Conservation (phyloP, 805 yeast genomes). For the Monosporozyma servazzii region DNA sequence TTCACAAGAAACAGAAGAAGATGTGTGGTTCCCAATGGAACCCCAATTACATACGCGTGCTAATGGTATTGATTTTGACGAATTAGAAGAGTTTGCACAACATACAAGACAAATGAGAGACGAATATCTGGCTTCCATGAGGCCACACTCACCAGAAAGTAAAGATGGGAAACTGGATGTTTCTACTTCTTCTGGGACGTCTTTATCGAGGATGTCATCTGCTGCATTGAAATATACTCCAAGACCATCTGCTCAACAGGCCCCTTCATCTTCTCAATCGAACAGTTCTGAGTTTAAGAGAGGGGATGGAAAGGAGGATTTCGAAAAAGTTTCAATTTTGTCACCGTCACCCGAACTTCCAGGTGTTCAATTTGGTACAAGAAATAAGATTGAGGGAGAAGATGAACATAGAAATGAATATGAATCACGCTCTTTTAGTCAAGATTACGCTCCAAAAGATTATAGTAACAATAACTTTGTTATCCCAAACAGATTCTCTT, state of each 20-base stretch:
- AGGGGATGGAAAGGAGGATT: neutral
- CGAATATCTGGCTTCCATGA: constrained; percentile 24
- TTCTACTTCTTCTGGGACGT: constrained; percentile 32
- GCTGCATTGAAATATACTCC: constrained; percentile 63
- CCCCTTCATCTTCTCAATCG: neutral
- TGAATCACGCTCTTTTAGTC: neutral
- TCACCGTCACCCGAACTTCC: constrained; percentile 1
- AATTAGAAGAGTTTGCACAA: constrained; percentile 70
- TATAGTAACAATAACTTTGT: constrained; percentile 3
- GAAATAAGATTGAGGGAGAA: constrained; percentile 31
- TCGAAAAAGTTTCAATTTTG: neutral
- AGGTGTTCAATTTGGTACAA: constrained; percentile 34
- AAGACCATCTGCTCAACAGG: constrained; percentile 9
- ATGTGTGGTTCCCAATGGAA: constrained; percentile 92
- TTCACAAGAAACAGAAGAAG: constrained; percentile 90
- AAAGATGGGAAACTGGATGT: constrained; percentile 8
- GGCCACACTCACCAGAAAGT: neutral
- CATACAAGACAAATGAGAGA: constrained; percentile 46
- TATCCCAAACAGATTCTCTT: constrained; percentile 71
- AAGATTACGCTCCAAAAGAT: neutral
- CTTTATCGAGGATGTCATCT: constrained; percentile 36
- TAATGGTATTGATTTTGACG: constrained; percentile 85
- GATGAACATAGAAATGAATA: constrained; percentile 5
- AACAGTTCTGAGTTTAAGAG: neutral
- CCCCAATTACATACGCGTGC: constrained; percentile 48